Percentiles rank a stretch among this genome's conserved stretches.
Evolutionary conservation across 768 basidiomycete species (phyloP).

Genomic region (Pisolithus marmoratus): DNA sequence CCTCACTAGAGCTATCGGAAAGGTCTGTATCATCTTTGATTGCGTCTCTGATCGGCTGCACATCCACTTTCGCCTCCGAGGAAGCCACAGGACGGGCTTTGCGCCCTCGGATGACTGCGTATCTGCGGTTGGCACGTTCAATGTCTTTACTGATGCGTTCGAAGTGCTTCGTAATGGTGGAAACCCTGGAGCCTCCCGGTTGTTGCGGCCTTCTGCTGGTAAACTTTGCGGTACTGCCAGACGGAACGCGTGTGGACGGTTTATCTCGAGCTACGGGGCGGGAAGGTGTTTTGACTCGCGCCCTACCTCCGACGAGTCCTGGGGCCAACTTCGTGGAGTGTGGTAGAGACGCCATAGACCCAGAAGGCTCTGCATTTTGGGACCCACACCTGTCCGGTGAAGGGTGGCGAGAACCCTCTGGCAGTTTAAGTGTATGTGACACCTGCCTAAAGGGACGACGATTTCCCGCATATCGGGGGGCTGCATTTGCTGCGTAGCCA

Average conservation of each 20-base stretch:
- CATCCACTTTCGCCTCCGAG: slow-evolving; percentile 81
- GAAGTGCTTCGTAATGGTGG: slow-evolving; percentile 85
- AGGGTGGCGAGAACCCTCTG: slow-evolving; percentile 52
- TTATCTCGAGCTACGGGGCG: slow-evolving; percentile 34
- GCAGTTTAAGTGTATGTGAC: slow-evolving; percentile 44
- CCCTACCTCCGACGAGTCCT: slow-evolving; percentile 25
- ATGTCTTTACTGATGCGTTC: slow-evolving; percentile 75
- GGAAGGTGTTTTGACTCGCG: slow-evolving; percentile 32
- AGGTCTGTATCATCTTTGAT: slow-evolving; percentile 81
- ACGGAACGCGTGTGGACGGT: slow-evolving; percentile 36
- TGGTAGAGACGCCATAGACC: slow-evolving; percentile 15
- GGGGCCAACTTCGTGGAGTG: slow-evolving; percentile 20
- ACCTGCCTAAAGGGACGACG: slow-evolving; percentile 39
- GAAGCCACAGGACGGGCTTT: slow-evolving; percentile 88
- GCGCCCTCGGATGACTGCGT: slow-evolving; percentile 81
- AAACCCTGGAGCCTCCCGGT: slow-evolving; percentile 63
- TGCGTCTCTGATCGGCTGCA: slow-evolving; percentile 86
- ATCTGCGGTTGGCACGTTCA: slow-evolving; percentile 70
- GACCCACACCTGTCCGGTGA: slow-evolving; percentile 68
- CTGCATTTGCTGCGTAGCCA: slow-evolving; percentile 90
- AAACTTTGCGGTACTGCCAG: slow-evolving; percentile 37
- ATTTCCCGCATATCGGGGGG: slow-evolving; percentile 62
- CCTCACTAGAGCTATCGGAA: slow-evolving; percentile 61
- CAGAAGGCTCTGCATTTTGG: slow-evolving; percentile 32
- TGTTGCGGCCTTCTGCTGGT: slow-evolving; percentile 49